A percentile compares a stretch with the other conserved stretches of the same genome.
Conservation (phyloP, 1,284 basidiomycete species). For the Leccinum fallax region DNA sequence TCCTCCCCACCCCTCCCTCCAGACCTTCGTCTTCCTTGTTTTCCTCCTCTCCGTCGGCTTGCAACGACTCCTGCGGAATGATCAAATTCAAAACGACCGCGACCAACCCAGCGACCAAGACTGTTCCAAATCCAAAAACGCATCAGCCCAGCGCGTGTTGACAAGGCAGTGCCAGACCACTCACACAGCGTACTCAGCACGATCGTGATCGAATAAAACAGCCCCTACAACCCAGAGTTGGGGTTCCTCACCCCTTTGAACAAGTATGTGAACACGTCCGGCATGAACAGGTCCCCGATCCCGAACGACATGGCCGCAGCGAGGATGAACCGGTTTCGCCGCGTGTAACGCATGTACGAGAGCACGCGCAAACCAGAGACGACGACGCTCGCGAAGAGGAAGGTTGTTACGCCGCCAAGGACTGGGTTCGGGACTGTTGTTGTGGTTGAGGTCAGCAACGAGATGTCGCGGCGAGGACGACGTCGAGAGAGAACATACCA, state of each 20-base stretch:
- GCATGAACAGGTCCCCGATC: no score
- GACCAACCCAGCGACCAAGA: conserved; percentile 67
- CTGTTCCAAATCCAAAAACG: conserved; percentile 28
- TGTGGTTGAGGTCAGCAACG: not conserved
- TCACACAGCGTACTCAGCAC: conserved; percentile 76
- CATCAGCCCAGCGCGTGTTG: conserved; percentile 21
- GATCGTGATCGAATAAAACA: conserved; percentile 80
- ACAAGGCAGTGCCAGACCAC: conserved; percentile 24
- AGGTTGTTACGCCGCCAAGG: conserved; percentile 83
- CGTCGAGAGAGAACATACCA: conserved; percentile 41
- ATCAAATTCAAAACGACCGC: conserved; percentile 68
- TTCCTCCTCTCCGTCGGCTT: not conserved
- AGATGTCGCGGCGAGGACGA: not conserved
- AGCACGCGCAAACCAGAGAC: conserved; percentile 77
- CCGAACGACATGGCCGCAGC: no score
- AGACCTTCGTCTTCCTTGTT: not conserved
- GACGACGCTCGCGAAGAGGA: conserved; percentile 63
- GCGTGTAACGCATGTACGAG: conserved; percentile 60
- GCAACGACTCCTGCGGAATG: conserved; percentile 50
- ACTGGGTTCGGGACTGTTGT: conserved; percentile 64
- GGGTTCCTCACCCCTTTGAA: conserved; percentile 32
- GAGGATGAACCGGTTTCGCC: no score
- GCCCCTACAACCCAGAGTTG: conserved; percentile 63
- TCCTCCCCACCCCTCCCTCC: conserved; percentile 27
- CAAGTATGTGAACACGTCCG: no score